Evolutionary conservation across 2,329 filamentous ascomycete genomes (phyloP).

Genomic region (Sporothrix phasma): DNA sequence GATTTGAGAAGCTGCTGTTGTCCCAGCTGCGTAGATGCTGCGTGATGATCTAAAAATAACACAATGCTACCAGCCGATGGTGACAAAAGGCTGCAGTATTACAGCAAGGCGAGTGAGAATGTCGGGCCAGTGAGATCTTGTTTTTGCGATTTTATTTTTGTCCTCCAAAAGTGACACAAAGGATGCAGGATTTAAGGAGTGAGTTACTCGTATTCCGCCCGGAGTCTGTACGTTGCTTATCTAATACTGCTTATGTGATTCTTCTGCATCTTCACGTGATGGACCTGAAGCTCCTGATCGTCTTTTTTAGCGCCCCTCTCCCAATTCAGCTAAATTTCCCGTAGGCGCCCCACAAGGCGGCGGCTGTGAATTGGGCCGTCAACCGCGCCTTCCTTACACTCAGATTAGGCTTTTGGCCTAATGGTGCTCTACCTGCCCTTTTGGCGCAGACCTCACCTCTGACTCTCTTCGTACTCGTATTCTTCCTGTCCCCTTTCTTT

Average conservation of each 20-base stretch:
- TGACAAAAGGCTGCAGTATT: neutral
- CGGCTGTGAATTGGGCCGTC: conserved; percentile 2
- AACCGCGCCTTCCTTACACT: conserved; percentile 6
- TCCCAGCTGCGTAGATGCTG: neutral
- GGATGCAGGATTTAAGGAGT: no score
- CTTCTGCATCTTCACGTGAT: neutral
- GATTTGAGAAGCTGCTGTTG: neutral
- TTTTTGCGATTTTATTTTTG: no score
- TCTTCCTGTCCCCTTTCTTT: neutral
- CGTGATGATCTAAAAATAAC: neutral
- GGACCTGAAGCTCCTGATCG: neutral
- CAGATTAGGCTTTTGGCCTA: conserved; percentile 5
- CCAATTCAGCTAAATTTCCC: neutral
- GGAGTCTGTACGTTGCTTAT: no score
- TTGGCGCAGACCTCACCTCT: neutral
- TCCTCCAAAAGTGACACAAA: no score
- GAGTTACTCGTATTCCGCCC: no score
- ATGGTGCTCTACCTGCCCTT: conserved; percentile 6
- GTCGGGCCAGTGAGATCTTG: neutral
- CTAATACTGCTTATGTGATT: no score
- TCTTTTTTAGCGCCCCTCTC: neutral
- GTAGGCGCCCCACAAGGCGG: conserved; percentile 4
- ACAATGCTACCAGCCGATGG: neutral
- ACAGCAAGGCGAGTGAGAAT: neutral
- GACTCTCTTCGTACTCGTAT: neutral